These are phyloP conservation scores for Coniochaeta prunicola DNA, from an alignment of 2,329 filamentous ascomycete genomes.

Conservation along the genomic window DNA sequence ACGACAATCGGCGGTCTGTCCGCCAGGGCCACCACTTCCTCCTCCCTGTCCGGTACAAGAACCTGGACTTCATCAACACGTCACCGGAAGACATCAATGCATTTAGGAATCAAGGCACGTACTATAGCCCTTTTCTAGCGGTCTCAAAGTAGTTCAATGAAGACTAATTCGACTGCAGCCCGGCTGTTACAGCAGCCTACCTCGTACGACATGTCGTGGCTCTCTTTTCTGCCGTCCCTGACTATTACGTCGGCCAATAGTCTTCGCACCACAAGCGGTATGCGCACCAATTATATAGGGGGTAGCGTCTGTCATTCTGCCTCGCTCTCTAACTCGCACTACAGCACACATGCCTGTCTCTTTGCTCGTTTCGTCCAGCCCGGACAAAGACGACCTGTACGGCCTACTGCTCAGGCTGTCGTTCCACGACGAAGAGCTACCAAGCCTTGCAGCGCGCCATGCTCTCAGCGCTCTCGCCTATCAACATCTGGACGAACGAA, in stretches of 20 bases:
- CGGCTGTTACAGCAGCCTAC: background rate
- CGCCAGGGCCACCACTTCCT: constrained; percentile 4
- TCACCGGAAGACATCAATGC: constrained; percentile 3
- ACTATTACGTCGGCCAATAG: background rate
- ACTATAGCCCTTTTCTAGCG: too few relatives aligned
- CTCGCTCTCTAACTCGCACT: background rate
- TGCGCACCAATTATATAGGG: background rate
- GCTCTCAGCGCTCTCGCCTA: constrained; percentile 10
- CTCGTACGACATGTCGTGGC: background rate
- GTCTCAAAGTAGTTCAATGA: too few relatives aligned
- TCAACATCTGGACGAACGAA: constrained; percentile 6
- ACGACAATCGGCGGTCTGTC: background rate
- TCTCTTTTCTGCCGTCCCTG: background rate
- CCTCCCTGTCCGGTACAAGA: background rate
- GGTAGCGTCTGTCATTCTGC: background rate
- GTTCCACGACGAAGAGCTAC: constrained; percentile 9
- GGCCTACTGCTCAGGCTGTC: constrained; percentile 13
- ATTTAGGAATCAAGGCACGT: background rate
- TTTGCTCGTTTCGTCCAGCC: constrained; percentile 5
- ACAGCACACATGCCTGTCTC: constrained; percentile 6
- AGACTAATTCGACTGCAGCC: background rate
- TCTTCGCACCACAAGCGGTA: background rate
- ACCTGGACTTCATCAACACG: constrained; percentile 6
- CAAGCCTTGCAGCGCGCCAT: constrained; percentile 9
- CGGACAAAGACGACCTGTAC: constrained; percentile 11